Evolutionary conservation across 2,329 filamentous ascomycete species (phyloP).

Genomic region (Hyphodiscus sp.): DNA sequence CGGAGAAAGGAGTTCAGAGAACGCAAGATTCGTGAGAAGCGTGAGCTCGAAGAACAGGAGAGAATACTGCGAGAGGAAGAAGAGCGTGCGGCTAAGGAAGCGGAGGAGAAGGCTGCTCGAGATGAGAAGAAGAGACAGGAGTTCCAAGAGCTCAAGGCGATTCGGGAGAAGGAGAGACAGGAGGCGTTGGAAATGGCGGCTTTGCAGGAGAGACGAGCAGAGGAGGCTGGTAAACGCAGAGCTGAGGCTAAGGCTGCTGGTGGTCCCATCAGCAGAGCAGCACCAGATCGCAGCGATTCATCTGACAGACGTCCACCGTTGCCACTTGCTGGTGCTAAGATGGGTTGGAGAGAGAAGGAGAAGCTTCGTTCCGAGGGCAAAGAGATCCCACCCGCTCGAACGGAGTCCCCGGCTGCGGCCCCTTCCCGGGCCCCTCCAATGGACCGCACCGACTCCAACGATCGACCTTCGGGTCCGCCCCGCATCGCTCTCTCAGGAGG

Average conservation of each 20-base stretch:
- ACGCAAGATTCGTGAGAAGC: conserved; percentile 72
- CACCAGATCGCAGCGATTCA: conserved; percentile 40
- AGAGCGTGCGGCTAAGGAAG: conserved; percentile 73
- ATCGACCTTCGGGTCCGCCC: conserved; percentile 43
- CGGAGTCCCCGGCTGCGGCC: conserved; percentile 18
- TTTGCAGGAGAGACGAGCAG: conserved; percentile 74
- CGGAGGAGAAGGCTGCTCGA: conserved; percentile 72
- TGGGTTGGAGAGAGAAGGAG: conserved; percentile 70
- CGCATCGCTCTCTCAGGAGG: conserved; percentile 47
- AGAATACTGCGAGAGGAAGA: conserved; percentile 73
- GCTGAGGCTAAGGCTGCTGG: conserved; percentile 48
- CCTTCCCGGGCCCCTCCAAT: conserved; percentile 26
- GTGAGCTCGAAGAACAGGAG: conserved; percentile 80
- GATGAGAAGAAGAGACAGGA: conserved; percentile 75
- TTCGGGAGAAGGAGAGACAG: conserved; percentile 61
- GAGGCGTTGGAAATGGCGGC: conserved; percentile 59
- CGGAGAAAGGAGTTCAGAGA: conserved; percentile 87
- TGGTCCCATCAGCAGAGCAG: conserved; percentile 27
- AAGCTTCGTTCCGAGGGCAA: conserved; percentile 38
- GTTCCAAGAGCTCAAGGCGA: conserved; percentile 59
- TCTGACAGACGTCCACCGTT: conserved; percentile 49
- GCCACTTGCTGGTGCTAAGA: conserved; percentile 53
- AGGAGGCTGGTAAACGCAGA: conserved; percentile 75
- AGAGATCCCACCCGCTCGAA: conserved; percentile 23
- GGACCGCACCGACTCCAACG: conserved; percentile 37